Evolutionary conservation across 768 basidiomycete genomes (phyloP).

Genomic region (Phylloporus rhodoxanthus): DNA sequence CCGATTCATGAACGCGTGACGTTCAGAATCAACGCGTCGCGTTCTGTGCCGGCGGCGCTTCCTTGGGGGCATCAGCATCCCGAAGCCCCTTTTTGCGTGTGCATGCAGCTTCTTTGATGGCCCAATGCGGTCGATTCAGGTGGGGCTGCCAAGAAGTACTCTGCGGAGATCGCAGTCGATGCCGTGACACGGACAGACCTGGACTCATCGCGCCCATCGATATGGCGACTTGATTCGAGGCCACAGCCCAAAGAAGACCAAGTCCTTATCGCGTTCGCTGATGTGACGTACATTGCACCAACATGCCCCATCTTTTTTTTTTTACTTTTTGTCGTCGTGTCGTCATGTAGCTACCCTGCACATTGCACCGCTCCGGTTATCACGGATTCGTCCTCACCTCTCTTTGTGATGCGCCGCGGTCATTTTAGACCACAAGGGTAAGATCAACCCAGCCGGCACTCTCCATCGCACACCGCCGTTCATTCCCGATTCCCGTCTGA

Average conservation of each 20-base stretch:
- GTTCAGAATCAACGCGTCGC: too few species aligned
- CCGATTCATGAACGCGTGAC: slow-evolving; percentile 13
- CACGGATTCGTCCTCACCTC: not conserved
- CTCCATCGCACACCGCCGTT: not conserved
- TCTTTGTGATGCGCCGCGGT: too few species aligned
- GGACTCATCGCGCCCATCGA: not conserved
- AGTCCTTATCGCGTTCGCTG: not conserved
- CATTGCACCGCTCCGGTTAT: not conserved
- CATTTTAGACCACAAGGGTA: too few species aligned
- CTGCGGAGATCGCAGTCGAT: slow-evolving; percentile 15
- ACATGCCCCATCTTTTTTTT: not conserved
- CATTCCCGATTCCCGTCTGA: not conserved
- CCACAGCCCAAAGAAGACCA: not conserved
- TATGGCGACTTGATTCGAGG: too few species aligned
- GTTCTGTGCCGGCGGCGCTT: not conserved
- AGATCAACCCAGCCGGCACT: too few species aligned
- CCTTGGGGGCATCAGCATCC: not conserved
- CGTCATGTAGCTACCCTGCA: not conserved
- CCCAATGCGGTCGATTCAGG: slow-evolving; percentile 10
- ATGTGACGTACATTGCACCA: not conserved
- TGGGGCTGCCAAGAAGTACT: slow-evolving; percentile 3
- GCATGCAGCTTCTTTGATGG: not conserved
- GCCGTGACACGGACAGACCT: slow-evolving; percentile 1
- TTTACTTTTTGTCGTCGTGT: not conserved
- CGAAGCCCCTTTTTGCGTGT: too few species aligned